Conservation (phyloP, 768 basidiomycete genomes). For the Lactarius vividus region DNA sequence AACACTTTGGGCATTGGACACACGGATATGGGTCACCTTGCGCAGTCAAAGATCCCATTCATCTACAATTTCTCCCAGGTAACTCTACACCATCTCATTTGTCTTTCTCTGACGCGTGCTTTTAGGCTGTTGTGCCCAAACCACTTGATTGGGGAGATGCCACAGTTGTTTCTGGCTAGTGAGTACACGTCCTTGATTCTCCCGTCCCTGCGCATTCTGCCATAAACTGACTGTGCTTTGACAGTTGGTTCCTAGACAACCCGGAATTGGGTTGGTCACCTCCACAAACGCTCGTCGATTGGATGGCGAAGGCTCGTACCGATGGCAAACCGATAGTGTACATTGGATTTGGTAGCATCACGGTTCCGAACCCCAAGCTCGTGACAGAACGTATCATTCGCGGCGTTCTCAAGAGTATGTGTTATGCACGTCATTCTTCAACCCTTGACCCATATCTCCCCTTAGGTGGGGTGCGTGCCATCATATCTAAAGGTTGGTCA, state of each 20-base stretch:
- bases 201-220: not conserved
- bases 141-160: conserved; percentile 67
- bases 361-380: conserved; percentile 55
- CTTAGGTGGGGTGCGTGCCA: conserved; percentile 59
- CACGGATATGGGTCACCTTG: conserved; percentile 59
- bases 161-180: conserved; percentile 55
- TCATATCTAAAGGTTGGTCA: conserved; percentile 69
- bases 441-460: conserved; percentile 9
- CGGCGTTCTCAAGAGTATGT: conserved; percentile 57
- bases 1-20: conserved; percentile 45
- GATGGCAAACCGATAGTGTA: conserved; percentile 65
- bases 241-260: conserved; percentile 65
- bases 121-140: conserved; percentile 57
- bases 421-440: not conserved
- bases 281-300: conserved; percentile 47
- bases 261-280: conserved; percentile 58
- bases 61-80: conserved; percentile 66
- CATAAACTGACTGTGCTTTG: conserved; percentile 8
- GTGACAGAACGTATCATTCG: conserved; percentile 56
- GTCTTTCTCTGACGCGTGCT: not conserved
- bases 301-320: conserved; percentile 52
- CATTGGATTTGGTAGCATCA: conserved; percentile 70
- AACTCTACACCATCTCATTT: not conserved
- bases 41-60: conserved; percentile 56
- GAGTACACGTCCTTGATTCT: conserved; percentile 26